Evolutionary conservation across 768 basidiomycete species (phyloP).

Genomic region (Serendipita sp.): DNA sequence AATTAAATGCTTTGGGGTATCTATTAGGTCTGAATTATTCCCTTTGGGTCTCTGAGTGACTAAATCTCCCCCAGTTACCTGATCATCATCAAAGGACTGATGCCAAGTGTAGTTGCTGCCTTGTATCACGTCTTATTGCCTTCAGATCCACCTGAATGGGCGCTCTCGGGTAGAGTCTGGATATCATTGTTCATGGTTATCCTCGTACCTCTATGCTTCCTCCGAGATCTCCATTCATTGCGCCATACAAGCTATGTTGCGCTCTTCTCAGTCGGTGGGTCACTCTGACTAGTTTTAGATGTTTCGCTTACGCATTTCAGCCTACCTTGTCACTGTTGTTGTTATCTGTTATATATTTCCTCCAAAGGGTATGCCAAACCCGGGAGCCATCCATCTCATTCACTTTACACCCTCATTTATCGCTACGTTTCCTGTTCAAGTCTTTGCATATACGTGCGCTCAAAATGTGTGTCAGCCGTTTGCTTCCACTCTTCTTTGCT

Average conservation of each 20-base stretch:
- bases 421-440: slow-evolving; percentile 81
- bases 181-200: slow-evolving; percentile 59
- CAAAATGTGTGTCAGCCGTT: slow-evolving; percentile 53
- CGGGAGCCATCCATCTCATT: slow-evolving; percentile 53
- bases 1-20: slow-evolving; percentile 93
- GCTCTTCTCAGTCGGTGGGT: slow-evolving; percentile 73
- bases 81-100: slow-evolving; percentile 83
- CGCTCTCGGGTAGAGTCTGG: slow-evolving; percentile 68
- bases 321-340: slow-evolving; percentile 65
- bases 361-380: slow-evolving; percentile 40
- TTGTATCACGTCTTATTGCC: slow-evolving; percentile 67
- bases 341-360: slow-evolving; percentile 66
- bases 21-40: slow-evolving; percentile 43
- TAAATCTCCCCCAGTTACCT: slow-evolving; percentile 40
- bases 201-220: slow-evolving; percentile 66
- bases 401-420: slow-evolving; percentile 65
- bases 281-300: neutral
- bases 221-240: slow-evolving; percentile 69
- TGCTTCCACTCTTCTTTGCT: neutral
- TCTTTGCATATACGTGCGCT: slow-evolving; percentile 82
- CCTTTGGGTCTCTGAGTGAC: neutral
- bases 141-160: slow-evolving; percentile 57
- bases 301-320: slow-evolving; percentile 23
- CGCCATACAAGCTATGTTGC: slow-evolving; percentile 86
- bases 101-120: slow-evolving; percentile 77